Base-by-base conservation (phyloP, 2,329 filamentous ascomycete genomes). In the Aspergillus neoniger region DNA sequence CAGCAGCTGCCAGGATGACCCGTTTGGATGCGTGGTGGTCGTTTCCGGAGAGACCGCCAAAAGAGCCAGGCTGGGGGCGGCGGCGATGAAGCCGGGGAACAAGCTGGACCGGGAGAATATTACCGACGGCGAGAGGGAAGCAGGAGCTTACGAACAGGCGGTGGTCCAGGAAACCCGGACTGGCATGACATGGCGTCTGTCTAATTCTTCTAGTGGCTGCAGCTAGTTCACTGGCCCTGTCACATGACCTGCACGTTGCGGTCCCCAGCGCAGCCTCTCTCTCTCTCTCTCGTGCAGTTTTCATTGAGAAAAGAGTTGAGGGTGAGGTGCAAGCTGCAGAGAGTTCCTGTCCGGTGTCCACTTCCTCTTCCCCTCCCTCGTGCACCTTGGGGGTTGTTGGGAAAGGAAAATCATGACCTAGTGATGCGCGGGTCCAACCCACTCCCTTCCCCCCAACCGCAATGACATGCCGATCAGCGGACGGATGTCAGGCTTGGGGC, bases 401-500 rank as follows among this genome's bases (percentile, higher is more conserved):
- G 44, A 48, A 25, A n/a, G 44, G 39, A 19, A 8, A 43, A 19
- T 17, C 15, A 28, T 49, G 47, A 49, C 47, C 15, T 4, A 36
- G 32, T 36, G 32, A 36, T 36, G 32, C 32, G 47, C 47, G 23
- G 47, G 28, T 15, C 25, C 23, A 28, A 28, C 25, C 47, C 47
- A 36, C 12, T 36, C 28, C 12, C 25, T 28, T 28, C 25, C 32
- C 12, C 32, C 32, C 32, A 36, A 36, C 32, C 32, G 32, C 32
- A 25, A 49, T 49, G 47, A 49, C 47, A 49, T 49, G 25, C 25
- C 47, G 47, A 49, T 49, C 47, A 49, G 47, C 47, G 47, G 47
- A 25, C 23, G n/a, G 25, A n/a, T 28, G 47, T 30, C 47, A 49
- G 28, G 17, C 12, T 19, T 21, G 19, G 41, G 17, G 39, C 17